These are phyloP conservation scores for Sporisorium exsertum DNA, from an alignment of 1,284 basidiomycete genomes.

Conservation along the genomic window DNA sequence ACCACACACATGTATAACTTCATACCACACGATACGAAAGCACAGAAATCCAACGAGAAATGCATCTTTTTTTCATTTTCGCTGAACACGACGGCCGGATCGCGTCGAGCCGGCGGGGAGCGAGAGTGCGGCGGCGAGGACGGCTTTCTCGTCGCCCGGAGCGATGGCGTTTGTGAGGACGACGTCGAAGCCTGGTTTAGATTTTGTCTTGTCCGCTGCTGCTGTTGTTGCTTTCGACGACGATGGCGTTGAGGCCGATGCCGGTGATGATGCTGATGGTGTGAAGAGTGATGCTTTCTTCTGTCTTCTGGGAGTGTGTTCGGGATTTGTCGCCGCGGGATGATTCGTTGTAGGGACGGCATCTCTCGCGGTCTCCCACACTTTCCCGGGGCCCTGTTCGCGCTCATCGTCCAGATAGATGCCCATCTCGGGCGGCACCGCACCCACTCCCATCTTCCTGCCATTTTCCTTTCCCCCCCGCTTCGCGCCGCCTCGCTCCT, in stretches of 20 bases:
- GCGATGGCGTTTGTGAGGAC: conserved; percentile 43
- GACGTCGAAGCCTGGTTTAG: conserved; percentile 44
- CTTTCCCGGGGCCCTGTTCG: conserved; percentile 36
- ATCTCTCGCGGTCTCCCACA: conserved; percentile 17
- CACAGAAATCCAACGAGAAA: too few species aligned
- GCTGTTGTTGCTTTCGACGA: not conserved
- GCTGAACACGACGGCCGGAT: conserved; percentile 35
- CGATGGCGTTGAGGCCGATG: not conserved
- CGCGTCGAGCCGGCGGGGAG: conserved; percentile 48
- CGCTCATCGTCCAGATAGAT: conserved; percentile 37
- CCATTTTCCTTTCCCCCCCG: not conserved
- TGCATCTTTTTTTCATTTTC: too few species aligned
- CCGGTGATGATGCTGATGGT: not conserved
- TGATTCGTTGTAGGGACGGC: not conserved
- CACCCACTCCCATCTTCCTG: conserved; percentile 13
- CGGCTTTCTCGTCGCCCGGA: conserved; percentile 52
- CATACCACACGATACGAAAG: not conserved
- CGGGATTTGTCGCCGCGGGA: not conserved
- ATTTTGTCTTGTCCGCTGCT: not conserved
- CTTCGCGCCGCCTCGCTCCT: conserved; percentile 3
- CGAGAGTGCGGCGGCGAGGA: conserved; percentile 41
- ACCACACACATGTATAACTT: not conserved
- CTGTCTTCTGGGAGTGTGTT: not conserved
- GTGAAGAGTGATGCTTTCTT: not conserved
- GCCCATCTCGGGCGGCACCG: conserved; percentile 41